Percentiles rank a stretch among this genome's conserved stretches.
Conservation (phyloP, 495 filamentous ascomycete genomes). For the Penicillium verhagenii region DNA sequence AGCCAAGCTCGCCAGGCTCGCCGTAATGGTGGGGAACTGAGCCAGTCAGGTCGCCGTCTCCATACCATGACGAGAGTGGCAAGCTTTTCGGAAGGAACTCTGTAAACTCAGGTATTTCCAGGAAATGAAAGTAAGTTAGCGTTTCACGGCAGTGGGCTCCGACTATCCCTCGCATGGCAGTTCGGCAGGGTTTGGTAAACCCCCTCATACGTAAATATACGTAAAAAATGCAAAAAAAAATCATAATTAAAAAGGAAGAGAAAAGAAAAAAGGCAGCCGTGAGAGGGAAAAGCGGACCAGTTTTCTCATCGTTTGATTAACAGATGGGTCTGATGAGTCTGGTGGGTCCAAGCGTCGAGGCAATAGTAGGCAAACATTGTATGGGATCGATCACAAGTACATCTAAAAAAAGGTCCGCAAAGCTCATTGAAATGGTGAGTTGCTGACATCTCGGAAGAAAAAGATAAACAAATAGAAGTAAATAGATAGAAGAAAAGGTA, state of each 20-base stretch:
- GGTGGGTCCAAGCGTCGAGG: slow-evolving; percentile 19
- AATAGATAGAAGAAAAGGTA: too few species aligned
- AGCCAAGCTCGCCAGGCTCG: not conserved
- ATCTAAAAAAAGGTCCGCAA: not conserved
- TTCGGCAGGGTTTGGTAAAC: not conserved
- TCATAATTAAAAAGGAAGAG: too few species aligned
- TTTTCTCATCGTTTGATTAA: not conserved
- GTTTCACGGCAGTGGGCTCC: slow-evolving; percentile 14
- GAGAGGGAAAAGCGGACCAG: slow-evolving; percentile 11
- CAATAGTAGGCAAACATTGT: slow-evolving; percentile 15
- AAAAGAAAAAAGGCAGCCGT: slow-evolving; percentile 19
- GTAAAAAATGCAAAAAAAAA: slow-evolving; percentile 1
- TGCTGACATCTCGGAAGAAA: too few species aligned
- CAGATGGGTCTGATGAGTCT: not conserved
- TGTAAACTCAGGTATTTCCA: slow-evolving; percentile 13
- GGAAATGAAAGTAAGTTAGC: slow-evolving; percentile 14
- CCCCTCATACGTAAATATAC: not conserved
- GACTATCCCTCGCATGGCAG: slow-evolving; percentile 16
- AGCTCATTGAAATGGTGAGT: not conserved
- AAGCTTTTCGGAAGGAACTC: slow-evolving; percentile 11
- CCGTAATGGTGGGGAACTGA: slow-evolving; percentile 9
- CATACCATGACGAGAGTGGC: slow-evolving; percentile 2
- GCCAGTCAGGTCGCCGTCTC: too few species aligned
- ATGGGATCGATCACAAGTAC: not conserved
- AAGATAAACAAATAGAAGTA: too few species aligned